Conservation (phyloP, 192 early-diverging fungal species). For the Coemansia sp. region DNA sequence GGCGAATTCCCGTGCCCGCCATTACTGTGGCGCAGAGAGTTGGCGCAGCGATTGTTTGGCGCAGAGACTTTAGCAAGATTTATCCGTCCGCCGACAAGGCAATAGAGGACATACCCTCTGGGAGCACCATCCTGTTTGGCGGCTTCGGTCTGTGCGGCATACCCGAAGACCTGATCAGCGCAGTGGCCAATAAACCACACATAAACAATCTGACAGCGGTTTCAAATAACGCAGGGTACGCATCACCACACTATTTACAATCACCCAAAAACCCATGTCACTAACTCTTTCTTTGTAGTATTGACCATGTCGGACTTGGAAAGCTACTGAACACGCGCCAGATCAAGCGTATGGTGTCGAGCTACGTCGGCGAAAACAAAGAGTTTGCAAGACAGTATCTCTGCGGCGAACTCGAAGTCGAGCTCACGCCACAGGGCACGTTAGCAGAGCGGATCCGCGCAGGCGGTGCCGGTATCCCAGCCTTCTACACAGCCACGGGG, state of each 20-base stretch:
- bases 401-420: constrained; percentile 77
- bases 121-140: constrained; percentile 67
- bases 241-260: neutral
- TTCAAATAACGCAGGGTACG: constrained; percentile 54
- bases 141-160: constrained; percentile 77
- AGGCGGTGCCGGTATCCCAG: constrained; percentile 79
- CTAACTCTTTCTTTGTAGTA: neutral
- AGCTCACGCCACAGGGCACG: constrained; percentile 75
- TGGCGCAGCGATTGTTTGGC: neutral
- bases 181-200: constrained; percentile 12
- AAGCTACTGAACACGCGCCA: constrained; percentile 64
- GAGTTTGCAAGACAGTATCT: constrained; percentile 83
- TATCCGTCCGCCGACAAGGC: constrained; percentile 62
- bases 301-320: constrained; percentile 57
- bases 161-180: constrained; percentile 66
- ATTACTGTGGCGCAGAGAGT: neutral
- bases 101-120: constrained; percentile 59
- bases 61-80: constrained; percentile 52
- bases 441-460: constrained; percentile 72
- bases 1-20: neutral
- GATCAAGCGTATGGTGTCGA: constrained; percentile 78
- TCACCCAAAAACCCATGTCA: neutral
- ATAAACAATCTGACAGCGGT: constrained; percentile 56
- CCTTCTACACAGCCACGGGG: constrained; percentile 70
- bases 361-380: constrained; percentile 79